Evolutionary conservation across 1,284 basidiomycete genomes (phyloP), one percentile per base, ranked within the genome.

Genomic region (Naganishia sp.): DNA sequence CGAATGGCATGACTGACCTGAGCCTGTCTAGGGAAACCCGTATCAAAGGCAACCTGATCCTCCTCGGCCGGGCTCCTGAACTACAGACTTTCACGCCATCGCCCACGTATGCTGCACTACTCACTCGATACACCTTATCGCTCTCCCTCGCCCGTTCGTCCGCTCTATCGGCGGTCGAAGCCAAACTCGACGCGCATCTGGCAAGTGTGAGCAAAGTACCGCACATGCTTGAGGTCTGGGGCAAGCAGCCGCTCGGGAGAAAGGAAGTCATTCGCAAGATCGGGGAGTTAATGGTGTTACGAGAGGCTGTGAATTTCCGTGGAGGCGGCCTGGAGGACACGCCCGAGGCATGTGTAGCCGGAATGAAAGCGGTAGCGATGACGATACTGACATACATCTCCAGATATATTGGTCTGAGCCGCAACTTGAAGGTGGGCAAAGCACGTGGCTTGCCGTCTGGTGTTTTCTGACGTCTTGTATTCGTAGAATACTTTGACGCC

Each of bases 401-500:
- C 33, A 93, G 79, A 88, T 94, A 66, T 95, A 94, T 77, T 94
- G 92, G 92, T 85, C 88, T 28, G 90, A 94, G 75, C 90, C 92
- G 1, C 89, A 88, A 70, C 83, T 95, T 3, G 92, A 94, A 82
- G 83, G 90, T 88, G 70, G 53, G 84, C 6, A 31, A 25, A 50
- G n/a, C 49, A 31, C 59, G 1, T 15, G 6, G 42, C 31, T 2
- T 18, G 33, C 54, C 54, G 18, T 49, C 39, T 43, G 36, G 28
- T 15, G n/a, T 42, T 11, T 18, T 46, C 28, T 50, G 13, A 45
- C 52, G 49, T 28, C 44, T n/a, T 23, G 15, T n/a, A 50, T 52
- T 56, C 10, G 48, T 42, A 90, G 88, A 83, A n/a, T 88, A 90
- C 76, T 94, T 95, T 78, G 88, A 91, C 74, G 86, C 87, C 1